Evolutionary conservation across 2,329 filamentous ascomycete genomes (phyloP).

Genomic region (Ambrosiella cleistominuta): DNA sequence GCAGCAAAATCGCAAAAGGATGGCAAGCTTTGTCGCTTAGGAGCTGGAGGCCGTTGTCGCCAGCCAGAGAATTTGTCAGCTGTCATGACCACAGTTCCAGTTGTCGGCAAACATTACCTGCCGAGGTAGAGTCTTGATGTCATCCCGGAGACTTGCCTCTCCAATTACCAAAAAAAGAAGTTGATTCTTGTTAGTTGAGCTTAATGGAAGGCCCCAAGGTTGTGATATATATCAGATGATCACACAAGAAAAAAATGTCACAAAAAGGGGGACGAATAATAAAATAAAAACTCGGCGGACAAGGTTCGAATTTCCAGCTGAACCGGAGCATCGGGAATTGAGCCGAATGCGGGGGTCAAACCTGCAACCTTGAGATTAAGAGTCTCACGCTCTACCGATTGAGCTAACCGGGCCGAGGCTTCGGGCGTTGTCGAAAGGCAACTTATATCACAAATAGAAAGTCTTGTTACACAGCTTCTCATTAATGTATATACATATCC

Average conservation of each 20-base stretch:
- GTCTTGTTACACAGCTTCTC: no score
- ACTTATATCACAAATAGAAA: neutral
- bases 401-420: slow-evolving; percentile 37
- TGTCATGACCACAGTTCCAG: neutral
- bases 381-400: slow-evolving; percentile 61
- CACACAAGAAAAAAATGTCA: no score
- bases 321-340: slow-evolving; percentile 14
- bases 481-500: no score
- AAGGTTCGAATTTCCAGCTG: slow-evolving; percentile 6
- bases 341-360: slow-evolving; percentile 22
- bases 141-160: no score
- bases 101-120: neutral
- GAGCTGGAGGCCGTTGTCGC: neutral
- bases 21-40: neutral
- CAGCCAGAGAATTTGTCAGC: neutral
- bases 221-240: no score
- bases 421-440: neutral
- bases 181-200: no score
- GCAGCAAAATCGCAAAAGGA: neutral
- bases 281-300: neutral
- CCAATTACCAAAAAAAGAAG: no score
- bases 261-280: neutral
- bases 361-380: slow-evolving; percentile 33
- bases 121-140: no score
- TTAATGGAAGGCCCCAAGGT: no score